phyloP scores from a whole-genome alignment of 768 basidiomycete species.

The Boletus huronensis region DNA sequence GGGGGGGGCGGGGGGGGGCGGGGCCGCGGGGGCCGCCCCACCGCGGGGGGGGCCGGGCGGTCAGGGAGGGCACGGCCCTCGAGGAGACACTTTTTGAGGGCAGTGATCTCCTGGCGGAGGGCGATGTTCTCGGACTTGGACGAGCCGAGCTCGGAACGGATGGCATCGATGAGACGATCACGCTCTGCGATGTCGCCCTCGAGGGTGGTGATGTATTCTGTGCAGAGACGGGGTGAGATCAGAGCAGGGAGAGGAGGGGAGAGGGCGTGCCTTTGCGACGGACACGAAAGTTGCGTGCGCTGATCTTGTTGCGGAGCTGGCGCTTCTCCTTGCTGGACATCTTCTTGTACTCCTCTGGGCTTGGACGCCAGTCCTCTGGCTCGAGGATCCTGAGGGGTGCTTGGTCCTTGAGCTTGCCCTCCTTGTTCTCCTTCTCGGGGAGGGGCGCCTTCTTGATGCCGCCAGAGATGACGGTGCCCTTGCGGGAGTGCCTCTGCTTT shows the following conservation, averaged over 20 bases:
- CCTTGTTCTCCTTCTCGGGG: conserved; percentile 34
- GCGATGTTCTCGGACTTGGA: conserved; percentile 81
- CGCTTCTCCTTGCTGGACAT: conserved; percentile 95
- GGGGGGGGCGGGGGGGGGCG: no score
- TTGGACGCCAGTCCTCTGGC: conserved; percentile 79
- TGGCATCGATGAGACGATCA: conserved; percentile 84
- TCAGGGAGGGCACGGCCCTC: conserved; percentile 53
- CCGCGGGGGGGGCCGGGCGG: no score
- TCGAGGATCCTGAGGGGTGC: conserved; percentile 22
- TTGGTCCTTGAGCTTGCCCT: conserved; percentile 25
- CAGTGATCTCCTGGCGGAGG: conserved; percentile 69
- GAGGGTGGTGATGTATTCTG: conserved; percentile 92
- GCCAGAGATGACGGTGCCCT: conserved; percentile 69
- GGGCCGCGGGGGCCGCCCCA: no score
- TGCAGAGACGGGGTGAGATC: not conserved
- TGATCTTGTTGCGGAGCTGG: conserved; percentile 95
- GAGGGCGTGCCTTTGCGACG: conserved; percentile 72
- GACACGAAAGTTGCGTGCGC: conserved; percentile 92
- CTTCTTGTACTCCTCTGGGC: conserved; percentile 92
- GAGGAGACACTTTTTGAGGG: conserved; percentile 72
- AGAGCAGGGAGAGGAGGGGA: not conserved
- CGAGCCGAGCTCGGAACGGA: conserved; percentile 77
- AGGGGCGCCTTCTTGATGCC: conserved; percentile 63
- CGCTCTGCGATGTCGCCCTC: conserved; percentile 92
- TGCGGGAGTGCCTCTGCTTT: conserved; percentile 53